Conservation (phyloP, 805 yeast genomes). For the Saccharomycopsis oosterbeekiorum region DNA sequence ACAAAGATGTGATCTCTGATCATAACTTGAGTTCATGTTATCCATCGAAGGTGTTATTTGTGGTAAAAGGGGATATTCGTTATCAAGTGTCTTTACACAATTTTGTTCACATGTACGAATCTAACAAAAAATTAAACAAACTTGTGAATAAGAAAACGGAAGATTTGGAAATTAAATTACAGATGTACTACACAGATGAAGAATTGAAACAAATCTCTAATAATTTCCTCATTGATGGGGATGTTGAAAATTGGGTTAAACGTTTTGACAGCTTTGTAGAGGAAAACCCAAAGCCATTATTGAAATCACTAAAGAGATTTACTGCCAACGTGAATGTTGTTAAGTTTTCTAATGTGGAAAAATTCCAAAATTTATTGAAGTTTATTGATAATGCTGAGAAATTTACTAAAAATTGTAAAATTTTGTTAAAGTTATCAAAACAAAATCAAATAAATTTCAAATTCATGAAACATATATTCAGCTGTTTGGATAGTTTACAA, state of each 20-base stretch:
- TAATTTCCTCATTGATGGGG: constrained; percentile 29
- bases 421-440: constrained; percentile 26
- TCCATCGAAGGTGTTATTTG: constrained; percentile 45
- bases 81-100: constrained; percentile 26
- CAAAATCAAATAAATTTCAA: background rate
- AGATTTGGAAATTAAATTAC: constrained; percentile 32
- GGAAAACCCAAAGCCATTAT: constrained; percentile 35
- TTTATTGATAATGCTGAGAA: constrained; percentile 37
- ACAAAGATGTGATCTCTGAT: constrained; percentile 35
- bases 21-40: constrained; percentile 39
- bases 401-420: constrained; percentile 49
- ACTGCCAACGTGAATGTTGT: constrained; percentile 48
- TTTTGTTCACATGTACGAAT: constrained; percentile 23
- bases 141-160: constrained; percentile 15
- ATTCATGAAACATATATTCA: constrained; percentile 25
- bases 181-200: constrained; percentile 43
- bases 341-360: constrained; percentile 28
- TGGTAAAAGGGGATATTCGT: constrained; percentile 23
- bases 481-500: constrained; percentile 39
- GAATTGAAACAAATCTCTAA: constrained; percentile 32
- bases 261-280: constrained; percentile 34
- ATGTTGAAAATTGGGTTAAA: constrained; percentile 42
- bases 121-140: constrained; percentile 11
- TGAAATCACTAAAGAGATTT: constrained; percentile 35
- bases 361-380: constrained; percentile 28